Base-by-base conservation (phyloP, 129 eudicot species). In the Tagetes erecta region DNA sequence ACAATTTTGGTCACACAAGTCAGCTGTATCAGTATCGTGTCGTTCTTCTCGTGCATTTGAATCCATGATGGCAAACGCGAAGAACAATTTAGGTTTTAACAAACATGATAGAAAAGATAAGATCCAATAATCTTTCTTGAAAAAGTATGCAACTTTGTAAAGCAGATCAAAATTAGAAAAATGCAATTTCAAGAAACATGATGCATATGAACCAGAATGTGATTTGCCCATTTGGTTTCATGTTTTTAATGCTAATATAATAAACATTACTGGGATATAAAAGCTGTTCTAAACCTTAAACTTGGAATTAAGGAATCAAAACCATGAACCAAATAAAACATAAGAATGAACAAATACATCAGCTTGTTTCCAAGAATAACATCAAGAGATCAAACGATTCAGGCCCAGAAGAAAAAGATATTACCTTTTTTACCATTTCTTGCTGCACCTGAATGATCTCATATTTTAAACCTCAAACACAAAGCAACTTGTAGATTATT, bases 261-360 rank as follows among this genome's bases (percentile, higher is more conserved):
- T 45, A 67, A 70, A 52, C 67, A 77, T 80, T 77, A 65, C 70
- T 27, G 56, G 60, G 72, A 78, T 71, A 74, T 76, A 70, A 81
- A 78, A 39, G 59, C 76, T 84, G 67, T 65, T 72, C 76, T 80
- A 76, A 84, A 73, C 36, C 81, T 69, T 44, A 64, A 53, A 81
- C 84, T 81, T 90, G 80, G 82, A 71, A 78, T 37, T 59, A 40
- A 63, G 55, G 64, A 67, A 55, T 67, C 68, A 81, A 81, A 80
- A 75, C 79, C 80, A 82, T 46, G 65, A 77, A 75, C 71, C 76
- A 51, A 79, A 73, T 71, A 65, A 52, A 72, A 72, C 83, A 65
- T 73, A 73, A 72, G 84, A 85, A 83, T 87, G 73, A 87, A 90
- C 68, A 75, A 87, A 90, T 81, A 74, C 88, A 85, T 85, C 87